Evolutionary conservation across 192 early-diverging fungal species (phyloP), one percentile per base, ranked within the genome.

Genomic region (Coemansia sp.): DNA sequence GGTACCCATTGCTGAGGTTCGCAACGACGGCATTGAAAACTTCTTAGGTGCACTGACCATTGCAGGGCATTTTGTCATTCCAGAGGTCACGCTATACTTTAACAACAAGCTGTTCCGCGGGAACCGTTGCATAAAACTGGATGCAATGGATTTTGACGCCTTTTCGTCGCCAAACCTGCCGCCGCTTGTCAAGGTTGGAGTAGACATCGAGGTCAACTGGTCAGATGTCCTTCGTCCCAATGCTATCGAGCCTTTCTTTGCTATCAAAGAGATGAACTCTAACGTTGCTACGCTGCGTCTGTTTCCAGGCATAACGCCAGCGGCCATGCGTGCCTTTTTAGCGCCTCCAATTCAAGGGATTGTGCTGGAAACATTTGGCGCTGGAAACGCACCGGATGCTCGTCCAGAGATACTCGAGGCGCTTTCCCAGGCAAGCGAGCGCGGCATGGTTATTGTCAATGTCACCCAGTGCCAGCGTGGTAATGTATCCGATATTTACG

Each of bases 21-120:
- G 98, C 51, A 99, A 96, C 80, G 98, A 99, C 76, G 98, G 95
- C 0, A 89, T 97, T 11, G 98, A 99, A 60, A 99, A 99, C 76
- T 85, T 99, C 19, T 76, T 99, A 3, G 95, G 95, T 1, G 95
- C 96, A 5, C 84, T 99, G 32, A 99, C 95, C 2, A 97, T 99
- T 67, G 98, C 98, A 12, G 95, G 98, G 0, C 96, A 98, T 66
- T 98, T 94, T 89, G 92, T 95, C 36, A 97, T 98, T 69, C 95
- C 96, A 3, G 95, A 99, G 73, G 97, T 99, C 6, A 83, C 85
- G 18, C 85, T 99, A 5, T 99, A 95, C 80, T 99, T 98, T 79
- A 88, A 89, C 71, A 92, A 98, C 84, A 95, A 93, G 77, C 84
- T 97, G 43, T 98, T 88, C 73, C 86, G 94, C 13, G 96, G 98